phyloP scores from a whole-genome alignment of 768 basidiomycete species.

The Tubosaeta sp. region DNA sequence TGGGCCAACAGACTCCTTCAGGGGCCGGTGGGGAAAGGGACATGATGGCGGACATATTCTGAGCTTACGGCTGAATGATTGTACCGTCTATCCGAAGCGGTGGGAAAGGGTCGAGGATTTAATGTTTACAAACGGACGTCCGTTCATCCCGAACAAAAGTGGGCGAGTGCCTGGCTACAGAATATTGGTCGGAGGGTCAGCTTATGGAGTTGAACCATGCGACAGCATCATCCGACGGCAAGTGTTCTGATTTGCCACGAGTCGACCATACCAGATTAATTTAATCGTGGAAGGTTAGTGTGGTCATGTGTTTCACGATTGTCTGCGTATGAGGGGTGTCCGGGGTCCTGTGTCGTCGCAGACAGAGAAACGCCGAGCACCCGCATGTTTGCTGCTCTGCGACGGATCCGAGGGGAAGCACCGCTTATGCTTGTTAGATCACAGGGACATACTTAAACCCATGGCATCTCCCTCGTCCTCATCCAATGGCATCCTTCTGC shows the following conservation, averaged over 20 bases:
- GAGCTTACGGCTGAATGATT: slow-evolving; percentile 1
- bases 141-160: background rate
- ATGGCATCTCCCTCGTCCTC: background rate
- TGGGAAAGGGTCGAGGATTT: background rate
- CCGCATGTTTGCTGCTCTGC: background rate
- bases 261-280: background rate
- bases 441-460: background rate
- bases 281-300: background rate
- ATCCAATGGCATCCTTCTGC: background rate
- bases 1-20: slow-evolving; percentile 51
- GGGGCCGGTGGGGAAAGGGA: slow-evolving; percentile 44
- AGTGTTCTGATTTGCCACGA: background rate
- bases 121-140: background rate
- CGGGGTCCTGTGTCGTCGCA: background rate
- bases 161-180: background rate
- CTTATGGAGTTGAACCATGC: background rate
- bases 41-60: slow-evolving; percentile 34
- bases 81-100: background rate
- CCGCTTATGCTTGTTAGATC: background rate
- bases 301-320: background rate
- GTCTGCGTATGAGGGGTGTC: background rate
- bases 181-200: background rate
- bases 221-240: background rate
- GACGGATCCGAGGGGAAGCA: background rate
- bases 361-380: slow-evolving; percentile 1